phyloP scores from a whole-genome alignment of 495 filamentous ascomycete genomes.

The Aspergillus kassunensis region DNA sequence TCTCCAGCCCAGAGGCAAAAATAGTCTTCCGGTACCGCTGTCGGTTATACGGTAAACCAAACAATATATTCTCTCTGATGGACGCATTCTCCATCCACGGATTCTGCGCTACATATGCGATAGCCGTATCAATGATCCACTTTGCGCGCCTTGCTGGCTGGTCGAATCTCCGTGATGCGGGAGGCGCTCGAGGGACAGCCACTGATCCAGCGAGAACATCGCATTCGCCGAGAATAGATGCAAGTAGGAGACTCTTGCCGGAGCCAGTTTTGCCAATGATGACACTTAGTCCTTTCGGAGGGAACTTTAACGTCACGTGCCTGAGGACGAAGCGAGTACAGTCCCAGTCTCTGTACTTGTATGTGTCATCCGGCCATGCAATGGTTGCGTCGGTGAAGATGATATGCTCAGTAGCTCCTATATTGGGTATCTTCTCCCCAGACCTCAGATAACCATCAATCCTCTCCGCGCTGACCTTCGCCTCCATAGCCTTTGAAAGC shows the following conservation, averaged over 20 bases:
- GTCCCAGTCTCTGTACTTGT: conserved; percentile 29
- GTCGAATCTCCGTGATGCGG: conserved; percentile 37
- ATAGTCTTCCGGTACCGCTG: conserved; percentile 62
- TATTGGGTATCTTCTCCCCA: conserved; percentile 59
- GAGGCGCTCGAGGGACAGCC: conserved; percentile 37
- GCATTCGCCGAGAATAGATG: conserved; percentile 57
- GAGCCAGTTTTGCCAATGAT: conserved; percentile 49
- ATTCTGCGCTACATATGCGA: conserved; percentile 74
- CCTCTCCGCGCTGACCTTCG: conserved; percentile 67
- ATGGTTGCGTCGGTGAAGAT: conserved; percentile 66
- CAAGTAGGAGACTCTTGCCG: conserved; percentile 58
- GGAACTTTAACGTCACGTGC: conserved; percentile 60
- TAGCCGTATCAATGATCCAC: conserved; percentile 64
- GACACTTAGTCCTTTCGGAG: conserved; percentile 60
- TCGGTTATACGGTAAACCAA: conserved; percentile 63
- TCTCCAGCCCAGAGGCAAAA: conserved; percentile 61
- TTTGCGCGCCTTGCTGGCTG: conserved; percentile 58
- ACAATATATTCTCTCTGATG: conserved; percentile 67
- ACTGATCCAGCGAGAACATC: conserved; percentile 44
- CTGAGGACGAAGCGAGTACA: conserved; percentile 58
- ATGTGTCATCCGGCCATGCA: conserved; percentile 57
- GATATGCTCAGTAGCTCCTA: conserved; percentile 52
- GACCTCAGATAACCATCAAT: conserved; percentile 68
- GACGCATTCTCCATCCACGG: conserved; percentile 80
- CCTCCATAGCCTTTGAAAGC: conserved; percentile 63